Conservation (phyloP, 768 basidiomycete species). For the Roridomyces roridus region DNA sequence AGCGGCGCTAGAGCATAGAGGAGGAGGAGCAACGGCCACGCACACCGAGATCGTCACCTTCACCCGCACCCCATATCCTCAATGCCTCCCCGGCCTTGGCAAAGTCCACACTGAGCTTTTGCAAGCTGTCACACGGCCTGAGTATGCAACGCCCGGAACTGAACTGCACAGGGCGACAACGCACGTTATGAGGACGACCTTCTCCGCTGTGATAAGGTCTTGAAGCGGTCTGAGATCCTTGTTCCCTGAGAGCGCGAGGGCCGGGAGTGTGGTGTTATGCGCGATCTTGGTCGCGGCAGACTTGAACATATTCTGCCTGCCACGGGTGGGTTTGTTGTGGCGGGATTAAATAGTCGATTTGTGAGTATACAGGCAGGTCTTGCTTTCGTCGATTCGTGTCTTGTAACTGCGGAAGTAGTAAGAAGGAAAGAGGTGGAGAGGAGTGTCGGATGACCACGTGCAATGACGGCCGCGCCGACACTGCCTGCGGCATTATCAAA, state of each 20-base stretch:
- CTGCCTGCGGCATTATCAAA: too few species aligned
- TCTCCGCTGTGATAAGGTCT: conserved; percentile 90
- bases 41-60: conserved; percentile 85
- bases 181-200: conserved; percentile 77
- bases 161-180: too few species aligned
- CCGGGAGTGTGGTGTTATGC: conserved; percentile 85
- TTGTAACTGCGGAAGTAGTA: too few species aligned
- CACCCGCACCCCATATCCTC: conserved; percentile 74
- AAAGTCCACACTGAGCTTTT: conserved; percentile 69
- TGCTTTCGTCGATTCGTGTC: too few species aligned
- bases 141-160: too few species aligned
- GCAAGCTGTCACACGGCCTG: conserved; percentile 48
- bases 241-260: conserved; percentile 62
- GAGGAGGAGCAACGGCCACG: conserved; percentile 29
- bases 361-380: too few species aligned
- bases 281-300: conserved; percentile 83
- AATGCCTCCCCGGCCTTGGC: conserved; percentile 76
- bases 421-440: too few species aligned
- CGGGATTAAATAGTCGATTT: too few species aligned
- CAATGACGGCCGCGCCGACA: too few species aligned
- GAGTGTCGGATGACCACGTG: too few species aligned
- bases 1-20: not conserved
- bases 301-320: conserved; percentile 77
- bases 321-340: too few species aligned
- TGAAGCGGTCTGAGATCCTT: conserved; percentile 83